These are phyloP conservation scores for Amesomyces nigricolor DNA, from an alignment of 2,329 filamentous ascomycete genomes.

Conservation along the genomic window DNA sequence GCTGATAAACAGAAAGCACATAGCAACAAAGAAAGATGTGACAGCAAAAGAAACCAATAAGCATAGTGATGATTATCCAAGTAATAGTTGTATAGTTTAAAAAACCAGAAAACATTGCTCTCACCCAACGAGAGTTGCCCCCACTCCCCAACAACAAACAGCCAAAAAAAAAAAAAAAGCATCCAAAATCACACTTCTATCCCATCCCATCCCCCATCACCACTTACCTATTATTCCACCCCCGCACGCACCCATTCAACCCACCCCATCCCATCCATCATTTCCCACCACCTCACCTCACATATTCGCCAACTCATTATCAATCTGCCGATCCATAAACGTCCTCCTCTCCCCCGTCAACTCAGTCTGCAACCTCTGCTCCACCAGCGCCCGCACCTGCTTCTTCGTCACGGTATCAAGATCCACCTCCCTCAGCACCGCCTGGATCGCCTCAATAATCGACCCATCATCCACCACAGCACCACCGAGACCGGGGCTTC, in stretches of 20 bases:
- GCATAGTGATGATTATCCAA: no score
- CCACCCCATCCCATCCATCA: not conserved
- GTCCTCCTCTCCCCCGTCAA: constrained; percentile 76
- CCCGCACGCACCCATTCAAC: not conserved
- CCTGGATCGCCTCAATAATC: constrained; percentile 79
- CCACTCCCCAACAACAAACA: no score
- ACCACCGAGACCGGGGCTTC: constrained; percentile 44
- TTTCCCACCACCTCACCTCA: constrained; percentile 35
- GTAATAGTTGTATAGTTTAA: no score
- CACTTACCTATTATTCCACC: no score
- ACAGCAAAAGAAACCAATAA: no score
- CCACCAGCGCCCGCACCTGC: constrained; percentile 83
- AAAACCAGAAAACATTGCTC: no score
- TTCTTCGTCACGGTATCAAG: constrained; percentile 98
- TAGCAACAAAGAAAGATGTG: no score
- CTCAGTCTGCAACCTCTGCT: constrained; percentile 88
- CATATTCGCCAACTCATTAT: constrained; percentile 90
- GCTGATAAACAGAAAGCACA: no score
- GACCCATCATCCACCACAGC: constrained; percentile 69
- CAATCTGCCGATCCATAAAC: constrained; percentile 90
- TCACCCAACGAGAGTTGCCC: no score
- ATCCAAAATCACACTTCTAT: no score
- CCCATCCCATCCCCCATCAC: no score
- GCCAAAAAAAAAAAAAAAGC: no score
- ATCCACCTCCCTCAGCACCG: constrained; percentile 80